These are phyloP conservation scores for Phyllosticta paracitricarpa DNA, from an alignment of 2,329 filamentous ascomycete genomes.

Conservation along the genomic window DNA sequence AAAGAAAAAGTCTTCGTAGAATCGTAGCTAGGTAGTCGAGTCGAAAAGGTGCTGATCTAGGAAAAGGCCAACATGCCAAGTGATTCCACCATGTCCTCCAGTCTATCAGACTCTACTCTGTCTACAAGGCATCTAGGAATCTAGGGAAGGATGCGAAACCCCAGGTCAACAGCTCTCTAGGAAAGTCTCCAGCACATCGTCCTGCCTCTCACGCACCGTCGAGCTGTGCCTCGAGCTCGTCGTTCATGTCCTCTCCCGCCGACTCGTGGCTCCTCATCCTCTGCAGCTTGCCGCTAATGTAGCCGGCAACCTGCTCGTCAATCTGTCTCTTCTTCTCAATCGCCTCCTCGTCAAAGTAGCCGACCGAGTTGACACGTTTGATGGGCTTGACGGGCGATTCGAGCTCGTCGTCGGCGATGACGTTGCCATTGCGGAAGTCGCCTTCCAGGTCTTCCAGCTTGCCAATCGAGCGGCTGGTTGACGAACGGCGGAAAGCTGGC, in stretches of 20 bases:
- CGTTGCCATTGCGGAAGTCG: conserved; percentile 11
- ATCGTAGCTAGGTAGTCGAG: too few relatives aligned
- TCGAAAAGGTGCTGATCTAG: background rate
- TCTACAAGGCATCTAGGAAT: background rate
- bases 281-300: conserved; percentile 72
- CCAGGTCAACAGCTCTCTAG: background rate
- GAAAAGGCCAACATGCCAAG: background rate
- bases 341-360: conserved; percentile 44
- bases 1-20: too few relatives aligned
- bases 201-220: conserved; percentile 27
- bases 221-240: conserved; percentile 52
- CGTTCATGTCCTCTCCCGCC: conserved; percentile 39
- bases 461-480: conserved; percentile 74
- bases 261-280: conserved; percentile 54
- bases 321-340: conserved; percentile 26
- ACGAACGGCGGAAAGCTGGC: conserved; percentile 58
- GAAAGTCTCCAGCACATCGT: background rate
- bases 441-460: conserved; percentile 21
- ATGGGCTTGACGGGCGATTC: conserved; percentile 5
- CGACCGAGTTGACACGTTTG: conserved; percentile 38
- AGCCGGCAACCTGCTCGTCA: conserved; percentile 61
- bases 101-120: background rate
- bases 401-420: conserved; percentile 17
- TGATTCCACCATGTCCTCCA: background rate
- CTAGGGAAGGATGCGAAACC: background rate